Percentiles rank a stretch among this genome's conserved stretches.
These are phyloP conservation scores for Phytopythium chamaehyphon DNA, from an alignment of 352 stramenopile species.

Conservation along the genomic window DNA sequence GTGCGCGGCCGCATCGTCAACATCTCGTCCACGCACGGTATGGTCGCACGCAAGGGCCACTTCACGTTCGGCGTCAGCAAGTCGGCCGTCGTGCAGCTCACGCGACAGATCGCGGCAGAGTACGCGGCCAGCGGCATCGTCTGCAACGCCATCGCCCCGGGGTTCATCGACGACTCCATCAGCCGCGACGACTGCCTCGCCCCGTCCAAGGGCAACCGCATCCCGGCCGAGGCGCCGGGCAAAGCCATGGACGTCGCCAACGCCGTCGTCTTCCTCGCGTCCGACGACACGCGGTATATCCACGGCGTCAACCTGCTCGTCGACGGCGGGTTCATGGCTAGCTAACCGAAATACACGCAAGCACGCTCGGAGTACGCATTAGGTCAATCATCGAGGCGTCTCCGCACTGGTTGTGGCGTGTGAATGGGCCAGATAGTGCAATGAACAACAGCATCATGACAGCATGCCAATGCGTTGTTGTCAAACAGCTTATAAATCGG, in stretches of 20 bases:
- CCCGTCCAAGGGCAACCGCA: slow-evolving; percentile 37
- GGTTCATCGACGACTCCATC: slow-evolving; percentile 64
- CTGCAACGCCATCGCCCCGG: slow-evolving; percentile 56
- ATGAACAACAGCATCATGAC: no score
- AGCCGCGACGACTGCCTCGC: slow-evolving; percentile 51
- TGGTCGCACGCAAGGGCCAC: slow-evolving; percentile 51
- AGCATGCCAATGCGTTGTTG: no score
- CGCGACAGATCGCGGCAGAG: slow-evolving; percentile 54
- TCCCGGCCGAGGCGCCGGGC: slow-evolving; percentile 44
- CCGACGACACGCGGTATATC: slow-evolving; percentile 58
- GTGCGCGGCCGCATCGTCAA: slow-evolving; percentile 66
- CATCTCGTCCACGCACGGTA: slow-evolving; percentile 52
- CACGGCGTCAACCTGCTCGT: slow-evolving; percentile 63
- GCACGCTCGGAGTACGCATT: no score
- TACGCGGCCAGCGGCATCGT: slow-evolving; percentile 56
- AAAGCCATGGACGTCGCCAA: slow-evolving; percentile 68
- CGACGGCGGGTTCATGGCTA: slow-evolving; percentile 53
- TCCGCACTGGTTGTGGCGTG: no score
- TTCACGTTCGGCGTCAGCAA: slow-evolving; percentile 69
- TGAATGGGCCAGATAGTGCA: no score
- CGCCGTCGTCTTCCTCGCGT: slow-evolving; percentile 62
- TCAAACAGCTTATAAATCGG: no score
- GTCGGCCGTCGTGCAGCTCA: slow-evolving; percentile 60
- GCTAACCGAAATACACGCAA: slow-evolving; percentile 12
- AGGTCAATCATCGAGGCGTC: no score